Evolutionary conservation across 176 grass and related monocot genomes (phyloP).

Genomic region (Puccinellia tenuiflora): DNA sequence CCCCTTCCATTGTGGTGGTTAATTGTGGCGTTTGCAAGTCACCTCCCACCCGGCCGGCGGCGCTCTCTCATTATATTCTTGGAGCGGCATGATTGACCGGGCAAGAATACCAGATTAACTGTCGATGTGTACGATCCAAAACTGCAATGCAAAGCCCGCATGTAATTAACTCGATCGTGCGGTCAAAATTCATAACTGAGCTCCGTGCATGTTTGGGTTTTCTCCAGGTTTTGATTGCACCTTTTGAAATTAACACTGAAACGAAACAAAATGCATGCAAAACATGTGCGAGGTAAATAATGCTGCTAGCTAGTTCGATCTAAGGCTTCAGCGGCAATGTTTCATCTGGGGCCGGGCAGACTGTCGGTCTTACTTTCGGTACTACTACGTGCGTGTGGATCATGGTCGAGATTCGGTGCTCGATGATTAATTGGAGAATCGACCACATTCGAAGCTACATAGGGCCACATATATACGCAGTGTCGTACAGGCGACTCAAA

Average conservation of each 20-base stretch:
- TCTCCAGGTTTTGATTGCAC: neutral
- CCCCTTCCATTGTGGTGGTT: neutral
- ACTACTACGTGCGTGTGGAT: neutral
- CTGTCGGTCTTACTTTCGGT: too few species aligned
- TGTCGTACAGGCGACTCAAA: conserved; percentile 22
- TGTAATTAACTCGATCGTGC: too few species aligned
- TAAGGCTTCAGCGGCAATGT: neutral
- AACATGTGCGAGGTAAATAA: neutral
- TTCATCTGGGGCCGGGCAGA: neutral
- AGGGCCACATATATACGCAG: neutral
- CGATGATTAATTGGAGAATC: neutral
- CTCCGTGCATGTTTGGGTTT: neutral
- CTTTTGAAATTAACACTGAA: neutral
- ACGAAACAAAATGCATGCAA: neutral
- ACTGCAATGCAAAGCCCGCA: too few species aligned
- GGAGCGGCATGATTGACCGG: too few species aligned
- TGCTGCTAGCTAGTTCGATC: too few species aligned
- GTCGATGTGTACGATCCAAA: too few species aligned
- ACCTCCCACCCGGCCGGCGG: neutral
- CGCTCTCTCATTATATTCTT: too few species aligned
- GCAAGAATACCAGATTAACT: too few species aligned
- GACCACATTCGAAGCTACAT: neutral
- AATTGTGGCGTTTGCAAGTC: conserved; percentile 32
- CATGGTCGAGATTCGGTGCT: neutral
- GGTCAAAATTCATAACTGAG: too few species aligned